Evolutionary conservation across 257 asterid species (phyloP).

Genomic region (Nicotiana obtusifolia): DNA sequence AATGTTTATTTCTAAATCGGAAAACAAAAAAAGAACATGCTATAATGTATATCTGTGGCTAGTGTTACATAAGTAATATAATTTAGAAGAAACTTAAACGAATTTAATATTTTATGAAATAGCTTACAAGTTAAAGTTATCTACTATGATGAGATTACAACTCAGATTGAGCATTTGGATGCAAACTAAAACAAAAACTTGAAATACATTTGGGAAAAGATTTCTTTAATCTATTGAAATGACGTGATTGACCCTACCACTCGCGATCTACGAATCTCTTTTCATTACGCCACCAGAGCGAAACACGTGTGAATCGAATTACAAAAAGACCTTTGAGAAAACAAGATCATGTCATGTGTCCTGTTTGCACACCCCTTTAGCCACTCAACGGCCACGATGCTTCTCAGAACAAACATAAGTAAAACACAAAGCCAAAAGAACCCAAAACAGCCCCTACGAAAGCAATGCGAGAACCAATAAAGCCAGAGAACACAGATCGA

Average conservation of each 20-base stretch:
- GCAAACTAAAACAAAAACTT: not conserved
- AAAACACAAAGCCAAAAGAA: constrained; percentile 52
- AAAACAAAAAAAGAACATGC: too few species aligned
- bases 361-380: constrained; percentile 14
- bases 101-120: too few species aligned
- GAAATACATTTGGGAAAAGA: not conserved
- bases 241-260: constrained; percentile 16
- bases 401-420: constrained; percentile 50
- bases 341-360: constrained; percentile 30
- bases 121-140: too few species aligned
- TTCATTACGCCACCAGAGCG: constrained; percentile 6
- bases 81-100: too few species aligned
- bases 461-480: constrained; percentile 7
- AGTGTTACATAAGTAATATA: too few species aligned
- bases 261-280: constrained; percentile 23
- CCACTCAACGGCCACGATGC: constrained; percentile 29
- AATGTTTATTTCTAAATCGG: too few species aligned
- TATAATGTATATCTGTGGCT: too few species aligned
- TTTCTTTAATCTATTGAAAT: not conserved
- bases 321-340: constrained; percentile 14
- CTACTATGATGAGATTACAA: too few species aligned
- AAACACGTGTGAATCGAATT: not conserved
- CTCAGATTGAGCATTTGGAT: too few species aligned
- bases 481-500: constrained; percentile 26
- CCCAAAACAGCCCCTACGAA: not conserved